These are phyloP conservation scores for Meyerozyma sp. DNA, from an alignment of 1,139 yeast species.

Conservation along the genomic window DNA sequence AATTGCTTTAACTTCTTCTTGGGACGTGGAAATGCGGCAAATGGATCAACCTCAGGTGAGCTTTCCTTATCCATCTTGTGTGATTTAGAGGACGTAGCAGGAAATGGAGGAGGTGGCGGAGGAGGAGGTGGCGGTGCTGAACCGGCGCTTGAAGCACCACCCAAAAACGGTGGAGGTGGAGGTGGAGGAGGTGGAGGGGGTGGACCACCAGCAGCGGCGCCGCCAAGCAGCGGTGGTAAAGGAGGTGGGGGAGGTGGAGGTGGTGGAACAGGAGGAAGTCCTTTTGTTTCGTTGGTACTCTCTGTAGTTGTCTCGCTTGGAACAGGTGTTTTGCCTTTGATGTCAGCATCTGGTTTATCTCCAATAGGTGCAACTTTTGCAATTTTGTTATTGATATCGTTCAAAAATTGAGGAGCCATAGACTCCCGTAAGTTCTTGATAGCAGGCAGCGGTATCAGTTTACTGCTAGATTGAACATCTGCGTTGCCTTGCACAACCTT, in stretches of 20 bases:
- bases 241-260: slow-evolving; percentile 15
- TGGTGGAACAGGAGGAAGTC: slow-evolving; percentile 13
- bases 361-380: slow-evolving; percentile 30
- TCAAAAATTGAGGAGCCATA: slow-evolving; percentile 51
- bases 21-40: slow-evolving; percentile 66
- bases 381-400: slow-evolving; percentile 54
- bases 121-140: slow-evolving; percentile 25
- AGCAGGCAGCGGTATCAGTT: background rate
- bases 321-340: slow-evolving; percentile 1
- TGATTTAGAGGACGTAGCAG: slow-evolving; percentile 11
- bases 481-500: slow-evolving; percentile 14
- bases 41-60: slow-evolving; percentile 25
- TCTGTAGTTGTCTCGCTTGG: background rate
- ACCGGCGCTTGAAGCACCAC: slow-evolving; percentile 5
- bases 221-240: slow-evolving; percentile 7
- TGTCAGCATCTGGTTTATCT: slow-evolving; percentile 4
- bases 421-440: slow-evolving; percentile 25
- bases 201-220: slow-evolving; percentile 3
- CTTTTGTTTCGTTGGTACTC: background rate
- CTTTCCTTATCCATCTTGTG: slow-evolving; percentile 5
- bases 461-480: slow-evolving; percentile 7
- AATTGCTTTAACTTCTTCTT: slow-evolving; percentile 73
- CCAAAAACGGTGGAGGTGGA: slow-evolving; percentile 13
- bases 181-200: slow-evolving; percentile 17
- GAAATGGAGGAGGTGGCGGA: slow-evolving; percentile 16